Conservation (phyloP, 345 rosid species). For the Hibiscus tridactylites region DNA sequence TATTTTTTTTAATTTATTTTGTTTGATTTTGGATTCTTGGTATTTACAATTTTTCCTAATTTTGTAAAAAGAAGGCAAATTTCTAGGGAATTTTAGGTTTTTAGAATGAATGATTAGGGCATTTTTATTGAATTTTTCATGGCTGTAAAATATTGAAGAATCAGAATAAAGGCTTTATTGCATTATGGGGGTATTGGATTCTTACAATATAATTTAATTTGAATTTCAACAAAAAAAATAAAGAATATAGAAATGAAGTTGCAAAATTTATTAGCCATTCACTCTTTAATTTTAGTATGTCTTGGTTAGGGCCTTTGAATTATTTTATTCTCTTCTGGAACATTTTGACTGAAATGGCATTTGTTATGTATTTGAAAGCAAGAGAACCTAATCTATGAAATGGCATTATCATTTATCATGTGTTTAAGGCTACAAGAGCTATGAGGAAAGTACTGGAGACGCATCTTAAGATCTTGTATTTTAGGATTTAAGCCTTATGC, state of each 20-base stretch:
- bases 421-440: neutral
- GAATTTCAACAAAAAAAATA: neutral
- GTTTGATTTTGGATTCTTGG: conserved; percentile 4
- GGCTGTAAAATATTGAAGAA: conserved; percentile 1
- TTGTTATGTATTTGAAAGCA: neutral
- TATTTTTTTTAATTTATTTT: conserved; percentile 1
- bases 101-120: neutral
- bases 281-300: neutral
- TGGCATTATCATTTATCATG: too few relatives aligned
- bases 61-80: neutral
- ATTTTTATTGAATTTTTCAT: conserved; percentile 10
- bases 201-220: neutral
- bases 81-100: neutral
- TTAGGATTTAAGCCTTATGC: neutral
- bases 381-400: neutral
- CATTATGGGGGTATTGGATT: neutral
- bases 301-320: neutral
- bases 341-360: neutral
- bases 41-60: neutral
- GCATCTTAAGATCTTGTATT: neutral
- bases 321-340: conserved; percentile 4
- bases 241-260: neutral
- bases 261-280: conserved; percentile 2
- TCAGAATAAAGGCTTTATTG: conserved; percentile 8
- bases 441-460: neutral